Base-by-base conservation (phyloP, 2,329 filamentous ascomycete genomes). In the Myotisia sp. region DNA sequence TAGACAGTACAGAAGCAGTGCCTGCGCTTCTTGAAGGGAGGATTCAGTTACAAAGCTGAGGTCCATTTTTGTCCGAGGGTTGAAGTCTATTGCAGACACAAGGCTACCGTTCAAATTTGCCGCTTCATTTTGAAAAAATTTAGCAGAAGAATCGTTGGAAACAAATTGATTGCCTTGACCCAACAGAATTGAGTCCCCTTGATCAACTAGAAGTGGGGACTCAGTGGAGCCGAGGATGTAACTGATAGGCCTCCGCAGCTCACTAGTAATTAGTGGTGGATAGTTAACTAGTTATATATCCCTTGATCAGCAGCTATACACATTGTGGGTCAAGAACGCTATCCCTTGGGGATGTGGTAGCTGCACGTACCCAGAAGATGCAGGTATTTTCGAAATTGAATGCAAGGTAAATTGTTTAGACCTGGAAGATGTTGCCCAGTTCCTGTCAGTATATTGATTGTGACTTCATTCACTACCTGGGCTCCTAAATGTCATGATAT, bases 1-100 rank as follows among this genome's bases (percentile, higher is more conserved):
- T 29, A 36, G 24, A 29, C 17, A 36, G 21, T 29, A 9, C 21
- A 29, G 16, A 36, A 36, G 33, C 24, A 36, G 33, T 16, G 7
- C 24, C 17, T 26, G 9, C 7, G 33, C 33, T 29, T 36, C 33
- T 36, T 10, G 13, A 19, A 36, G 9, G n/a, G 33, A 17, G 14
- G 29, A 6, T 29, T 36, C 33, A 14, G 26, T n/a, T 21, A 23
- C 24, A 18, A 29, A 13, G 23, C 29, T 17, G 16, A 36, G n/a
- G n/a, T n/a, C n/a, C n/a, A n/a, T n/a, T n/a, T n/a, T n/a, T n/a
- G n/a, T n/a, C n/a, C 8, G 32, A 21, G 13, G 32, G 24, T 23
- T 12, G 26, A 22, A 9, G 32, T 34, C 10, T 13, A 10, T 2
- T 9, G 13, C 14, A 13, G 14, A 10, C 8, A 8, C 8, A 29